Base-by-base conservation (phyloP, 768 basidiomycete species). In the Mycena epipterygia region DNA sequence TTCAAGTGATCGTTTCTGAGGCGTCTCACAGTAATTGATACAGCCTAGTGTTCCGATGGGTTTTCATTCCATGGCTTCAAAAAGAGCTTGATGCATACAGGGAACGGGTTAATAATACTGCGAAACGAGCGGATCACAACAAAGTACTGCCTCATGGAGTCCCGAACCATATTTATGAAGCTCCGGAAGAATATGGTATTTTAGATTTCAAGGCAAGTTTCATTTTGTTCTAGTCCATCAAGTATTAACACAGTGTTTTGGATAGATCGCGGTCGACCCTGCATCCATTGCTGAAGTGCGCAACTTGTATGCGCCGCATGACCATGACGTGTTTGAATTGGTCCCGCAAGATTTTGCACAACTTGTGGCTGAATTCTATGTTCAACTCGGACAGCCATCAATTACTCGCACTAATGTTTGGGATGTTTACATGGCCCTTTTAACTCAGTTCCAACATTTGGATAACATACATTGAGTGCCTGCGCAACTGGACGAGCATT, bases 21-120 rank as follows among this genome's bases (percentile, higher is more conserved):
- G n/a, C n/a, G n/a, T 39, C 27, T 35, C 3, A 21, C 37, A 73
- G 16, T 49, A 61, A 14, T 33, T 13, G 2, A 5, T 63, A 44
- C 21, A 80, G 77, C 0, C 60, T 81, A 41, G 60, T 82, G 0
- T 85, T 84, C 64, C 75, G 76, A 2, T 85, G 80, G 79, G 57
- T 84, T 6, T 76, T 79, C 5, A 81, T 84, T 46, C 82, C 81
- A 1, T 83, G 79, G 79, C 60, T 84, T 12, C 83, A 84, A 65
- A 42, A 35, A 1, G 81, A 84, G 66, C 67, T 84, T 5, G 79
- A 84, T 73, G 51, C 46, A 1, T 83, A 75, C 60, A 48, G 64
- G 2, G 11, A 46, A 7, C 73, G 51, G 7, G 44, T 61, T 32
- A 82, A 81, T 59, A 30, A 35, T 14, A 78, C 73, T 0, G 48